Evolutionary conservation across 2,329 filamentous ascomycete species (phyloP).

Genomic region (Fusarium solani-melongenae): DNA sequence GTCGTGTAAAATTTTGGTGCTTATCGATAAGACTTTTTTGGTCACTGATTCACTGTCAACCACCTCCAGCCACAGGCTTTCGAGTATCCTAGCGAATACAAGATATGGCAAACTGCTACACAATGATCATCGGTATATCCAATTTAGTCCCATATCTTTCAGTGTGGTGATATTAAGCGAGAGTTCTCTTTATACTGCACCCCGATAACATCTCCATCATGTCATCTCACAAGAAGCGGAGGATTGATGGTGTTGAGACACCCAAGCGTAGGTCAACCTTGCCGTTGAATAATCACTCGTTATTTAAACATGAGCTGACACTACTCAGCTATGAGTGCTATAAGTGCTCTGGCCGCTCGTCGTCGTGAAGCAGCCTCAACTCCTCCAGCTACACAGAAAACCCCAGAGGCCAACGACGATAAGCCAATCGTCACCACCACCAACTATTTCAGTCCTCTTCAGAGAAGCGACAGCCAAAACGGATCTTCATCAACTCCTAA

Average conservation of each 20-base stretch:
- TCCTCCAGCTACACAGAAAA: conserved; percentile 10
- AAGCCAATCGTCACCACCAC: conserved; percentile 27
- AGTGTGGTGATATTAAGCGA: background rate
- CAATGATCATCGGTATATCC: no score
- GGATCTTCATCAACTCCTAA: conserved; percentile 24
- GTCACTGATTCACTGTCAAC: background rate
- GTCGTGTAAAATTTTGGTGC: conserved; percentile 26
- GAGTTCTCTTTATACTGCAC: background rate
- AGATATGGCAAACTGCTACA: background rate
- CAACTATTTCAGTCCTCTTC: conserved; percentile 47
- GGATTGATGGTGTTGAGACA: conserved; percentile 45
- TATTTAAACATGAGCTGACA: background rate
- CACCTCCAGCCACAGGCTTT: background rate
- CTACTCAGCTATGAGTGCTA: conserved; percentile 45
- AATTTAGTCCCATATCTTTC: no score
- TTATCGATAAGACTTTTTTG: background rate
- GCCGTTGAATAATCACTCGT: background rate
- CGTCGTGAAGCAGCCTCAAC: conserved; percentile 40
- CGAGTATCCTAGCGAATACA: background rate
- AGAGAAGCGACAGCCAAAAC: conserved; percentile 24
- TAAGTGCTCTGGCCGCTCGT: conserved; percentile 52
- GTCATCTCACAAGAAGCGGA: conserved; percentile 50
- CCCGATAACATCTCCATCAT: conserved; percentile 5
- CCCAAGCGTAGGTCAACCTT: conserved; percentile 44
- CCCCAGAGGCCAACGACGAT: conserved; percentile 21